Evolutionary conservation across 495 filamentous ascomycete genomes (phyloP).

Genomic region (Hapsidospora chrysogenum): DNA sequence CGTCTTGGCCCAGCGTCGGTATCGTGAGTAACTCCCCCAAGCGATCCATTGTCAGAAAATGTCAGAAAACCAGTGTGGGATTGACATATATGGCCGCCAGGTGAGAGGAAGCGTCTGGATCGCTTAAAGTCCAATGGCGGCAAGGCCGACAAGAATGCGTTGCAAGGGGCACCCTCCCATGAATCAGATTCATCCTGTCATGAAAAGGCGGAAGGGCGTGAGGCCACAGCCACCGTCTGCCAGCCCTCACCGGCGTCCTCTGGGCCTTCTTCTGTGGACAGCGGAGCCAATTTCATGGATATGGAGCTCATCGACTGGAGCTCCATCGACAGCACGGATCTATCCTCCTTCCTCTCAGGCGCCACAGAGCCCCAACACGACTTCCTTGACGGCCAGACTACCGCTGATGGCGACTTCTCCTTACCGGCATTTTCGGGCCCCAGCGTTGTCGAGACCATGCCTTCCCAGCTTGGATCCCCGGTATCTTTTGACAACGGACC

Average conservation of each 20-base stretch:
- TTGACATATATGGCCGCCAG: slow-evolving; percentile 4
- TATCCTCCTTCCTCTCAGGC: neutral
- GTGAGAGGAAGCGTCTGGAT: slow-evolving; percentile 12
- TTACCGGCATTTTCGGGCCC: neutral
- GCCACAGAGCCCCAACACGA: neutral
- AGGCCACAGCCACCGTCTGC: no score
- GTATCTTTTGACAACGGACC: neutral
- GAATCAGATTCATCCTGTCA: no score
- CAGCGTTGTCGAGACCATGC: neutral
- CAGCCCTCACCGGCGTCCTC: no score
- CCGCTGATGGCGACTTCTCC: neutral
- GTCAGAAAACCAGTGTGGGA: neutral
- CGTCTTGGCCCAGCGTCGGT: slow-evolving; percentile 31
- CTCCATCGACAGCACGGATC: neutral
- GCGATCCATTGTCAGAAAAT: neutral
- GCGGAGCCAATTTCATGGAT: no score
- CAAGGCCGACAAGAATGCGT: neutral
- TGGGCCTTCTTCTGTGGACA: no score
- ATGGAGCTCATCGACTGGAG: no score
- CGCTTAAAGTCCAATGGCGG: neutral
- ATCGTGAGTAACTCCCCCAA: slow-evolving; percentile 18
- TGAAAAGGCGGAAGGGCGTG: no score
- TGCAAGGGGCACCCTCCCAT: no score
- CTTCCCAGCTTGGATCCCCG: no score
- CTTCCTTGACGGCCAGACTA: neutral